Conservation (phyloP, 352 stramenopile genomes). For the Phytophthora quininea region DNA sequence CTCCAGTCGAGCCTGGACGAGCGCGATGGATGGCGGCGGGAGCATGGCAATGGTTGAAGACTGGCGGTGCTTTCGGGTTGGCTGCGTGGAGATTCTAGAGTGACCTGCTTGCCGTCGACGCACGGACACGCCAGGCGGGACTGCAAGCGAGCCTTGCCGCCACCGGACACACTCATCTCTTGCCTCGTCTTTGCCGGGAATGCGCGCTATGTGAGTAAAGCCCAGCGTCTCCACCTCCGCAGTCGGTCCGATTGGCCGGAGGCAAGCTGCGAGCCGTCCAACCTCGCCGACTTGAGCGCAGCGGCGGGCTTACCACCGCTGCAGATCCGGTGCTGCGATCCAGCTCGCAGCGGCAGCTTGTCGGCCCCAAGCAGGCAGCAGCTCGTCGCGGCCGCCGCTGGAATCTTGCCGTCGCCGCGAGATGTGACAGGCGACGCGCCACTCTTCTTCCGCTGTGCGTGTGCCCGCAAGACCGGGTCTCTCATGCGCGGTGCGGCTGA, state of each 20-base stretch:
- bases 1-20: conserved; percentile 21
- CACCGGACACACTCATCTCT: conserved; percentile 2
- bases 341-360: background rate
- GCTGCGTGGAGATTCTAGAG: conserved; percentile 26
- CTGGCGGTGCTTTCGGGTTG: background rate
- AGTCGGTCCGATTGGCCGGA: background rate
- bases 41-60: conserved; percentile 17
- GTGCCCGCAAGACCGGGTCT: too few relatives aligned
- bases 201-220: background rate
- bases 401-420: too few relatives aligned
- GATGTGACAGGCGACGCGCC: too few relatives aligned
- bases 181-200: conserved; percentile 3
- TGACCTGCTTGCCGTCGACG: conserved; percentile 2
- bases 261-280: background rate
- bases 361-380: background rate
- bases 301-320: background rate
- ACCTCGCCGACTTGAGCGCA: background rate
- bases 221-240: background rate
- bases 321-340: background rate
- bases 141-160: background rate
- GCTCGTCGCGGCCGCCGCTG: too few relatives aligned
- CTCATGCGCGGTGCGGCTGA: too few relatives aligned
- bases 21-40: conserved; percentile 21
- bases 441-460: too few relatives aligned
- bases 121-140: background rate